These are phyloP conservation scores for Herpetomonas samuelpessoai DNA, from an alignment of 208 protist genomes.

Conservation along the genomic window DNA sequence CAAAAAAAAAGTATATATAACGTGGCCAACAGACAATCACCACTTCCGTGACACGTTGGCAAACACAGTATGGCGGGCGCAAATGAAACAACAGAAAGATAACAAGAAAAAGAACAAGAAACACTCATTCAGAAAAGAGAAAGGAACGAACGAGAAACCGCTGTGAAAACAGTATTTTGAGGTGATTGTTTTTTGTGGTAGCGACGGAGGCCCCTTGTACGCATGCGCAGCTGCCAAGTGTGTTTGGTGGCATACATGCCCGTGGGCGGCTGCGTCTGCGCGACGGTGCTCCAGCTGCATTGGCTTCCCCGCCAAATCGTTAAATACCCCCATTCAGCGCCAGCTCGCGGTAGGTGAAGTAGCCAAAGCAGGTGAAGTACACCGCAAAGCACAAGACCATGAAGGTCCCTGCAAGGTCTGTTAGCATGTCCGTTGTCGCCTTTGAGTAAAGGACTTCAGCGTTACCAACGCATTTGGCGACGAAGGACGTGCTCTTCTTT, in stretches of 20 bases:
- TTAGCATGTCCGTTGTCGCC: constrained; percentile 50
- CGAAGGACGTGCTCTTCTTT: constrained; percentile 8
- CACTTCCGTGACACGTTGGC: too few relatives aligned
- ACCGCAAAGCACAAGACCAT: constrained; percentile 64
- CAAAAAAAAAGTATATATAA: neutral
- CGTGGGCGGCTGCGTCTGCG: too few relatives aligned
- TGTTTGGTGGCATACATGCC: too few relatives aligned
- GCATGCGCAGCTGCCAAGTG: too few relatives aligned
- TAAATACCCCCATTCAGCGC: too few relatives aligned
- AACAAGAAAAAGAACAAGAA: neutral
- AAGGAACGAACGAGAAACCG: constrained; percentile 1
- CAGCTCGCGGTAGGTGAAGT: constrained; percentile 80
- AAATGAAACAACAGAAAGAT: neutral
- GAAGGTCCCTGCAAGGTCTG: constrained; percentile 67
- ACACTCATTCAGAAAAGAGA: neutral
- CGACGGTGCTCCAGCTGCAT: too few relatives aligned
- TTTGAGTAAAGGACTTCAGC: constrained; percentile 64
- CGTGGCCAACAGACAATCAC: too few relatives aligned
- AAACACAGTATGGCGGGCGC: too few relatives aligned
- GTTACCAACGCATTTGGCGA: constrained; percentile 50
- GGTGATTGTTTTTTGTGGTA: constrained; percentile 2
- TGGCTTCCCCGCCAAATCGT: too few relatives aligned
- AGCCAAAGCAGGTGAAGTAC: constrained; percentile 76
- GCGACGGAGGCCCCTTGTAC: too few relatives aligned
- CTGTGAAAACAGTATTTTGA: neutral